Evolutionary conservation across 345 rosid genomes (phyloP).

Genomic region (Mallotus nudiflorus): DNA sequence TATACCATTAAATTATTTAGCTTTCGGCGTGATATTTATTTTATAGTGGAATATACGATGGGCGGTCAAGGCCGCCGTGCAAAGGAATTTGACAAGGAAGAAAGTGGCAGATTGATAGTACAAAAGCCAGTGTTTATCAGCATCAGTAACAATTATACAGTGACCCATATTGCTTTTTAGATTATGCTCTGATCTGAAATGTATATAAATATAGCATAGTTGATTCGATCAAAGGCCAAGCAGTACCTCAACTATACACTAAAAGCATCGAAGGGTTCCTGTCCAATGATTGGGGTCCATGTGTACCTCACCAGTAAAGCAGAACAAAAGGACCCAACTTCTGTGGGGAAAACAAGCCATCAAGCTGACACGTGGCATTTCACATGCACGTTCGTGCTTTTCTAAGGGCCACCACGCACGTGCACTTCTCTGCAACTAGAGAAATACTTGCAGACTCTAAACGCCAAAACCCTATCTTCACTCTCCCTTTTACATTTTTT

Average conservation of each 20-base stretch:
- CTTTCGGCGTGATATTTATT: too few relatives aligned
- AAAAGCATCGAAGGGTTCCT: slow-evolving; percentile 10
- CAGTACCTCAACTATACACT: background rate
- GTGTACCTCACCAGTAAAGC: slow-evolving; percentile 18
- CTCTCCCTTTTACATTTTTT: background rate
- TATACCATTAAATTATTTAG: too few relatives aligned
- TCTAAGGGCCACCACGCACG: slow-evolving; percentile 36
- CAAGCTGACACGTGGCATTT: slow-evolving; percentile 26
- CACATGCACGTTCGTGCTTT: slow-evolving; percentile 26
- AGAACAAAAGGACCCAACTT: background rate
- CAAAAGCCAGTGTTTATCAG: background rate
- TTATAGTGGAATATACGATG: too few relatives aligned
- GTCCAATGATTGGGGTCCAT: slow-evolving; percentile 21
- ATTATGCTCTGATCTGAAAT: too few relatives aligned
- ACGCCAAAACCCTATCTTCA: slow-evolving; percentile 9
- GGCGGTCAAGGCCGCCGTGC: too few relatives aligned
- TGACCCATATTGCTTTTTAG: background rate
- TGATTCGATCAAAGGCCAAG: too few relatives aligned
- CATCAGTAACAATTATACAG: background rate
- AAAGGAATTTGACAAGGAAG: too few relatives aligned
- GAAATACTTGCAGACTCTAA: background rate
- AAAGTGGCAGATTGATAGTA: background rate
- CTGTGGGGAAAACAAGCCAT: background rate
- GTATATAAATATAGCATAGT: too few relatives aligned
- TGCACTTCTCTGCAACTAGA: slow-evolving; percentile 22